Conservation (phyloP, 164 flowering plant genomes). For the Nymphaea thermarum region DNA sequence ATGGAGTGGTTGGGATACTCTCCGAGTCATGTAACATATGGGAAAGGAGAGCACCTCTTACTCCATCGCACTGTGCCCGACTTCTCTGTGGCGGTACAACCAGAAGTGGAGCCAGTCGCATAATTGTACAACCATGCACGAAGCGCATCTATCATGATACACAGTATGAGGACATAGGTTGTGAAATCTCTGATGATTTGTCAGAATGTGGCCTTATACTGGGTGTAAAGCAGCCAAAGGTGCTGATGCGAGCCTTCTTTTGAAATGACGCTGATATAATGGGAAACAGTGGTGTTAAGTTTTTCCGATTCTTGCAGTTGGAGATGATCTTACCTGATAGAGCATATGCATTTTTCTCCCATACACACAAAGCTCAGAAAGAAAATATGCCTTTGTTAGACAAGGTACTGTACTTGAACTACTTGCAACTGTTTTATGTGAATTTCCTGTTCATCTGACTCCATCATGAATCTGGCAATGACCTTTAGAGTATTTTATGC, state of each 20-base stretch:
- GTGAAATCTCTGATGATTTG: conserved; percentile 86
- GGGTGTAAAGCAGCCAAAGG: conserved; percentile 95
- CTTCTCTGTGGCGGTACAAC: conserved; percentile 55
- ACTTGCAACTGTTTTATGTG: neutral
- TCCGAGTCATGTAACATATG: conserved; percentile 71
- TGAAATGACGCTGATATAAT: neutral
- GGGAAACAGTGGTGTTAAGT: neutral
- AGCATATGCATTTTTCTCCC: conserved; percentile 94
- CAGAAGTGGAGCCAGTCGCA: conserved; percentile 48
- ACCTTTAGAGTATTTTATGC: neutral
- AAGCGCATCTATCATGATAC: conserved; percentile 89
- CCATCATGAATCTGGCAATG: too few relatives aligned
- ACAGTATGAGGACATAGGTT: conserved; percentile 89
- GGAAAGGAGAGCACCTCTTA: conserved; percentile 93
- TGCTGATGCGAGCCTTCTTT: conserved; percentile 11
- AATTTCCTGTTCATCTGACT: neutral
- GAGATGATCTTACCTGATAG: conserved; percentile 87
- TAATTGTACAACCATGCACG: conserved; percentile 89
- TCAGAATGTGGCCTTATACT: conserved; percentile 89
- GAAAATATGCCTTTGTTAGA: conserved; percentile 94
- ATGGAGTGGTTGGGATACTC: conserved; percentile 87
- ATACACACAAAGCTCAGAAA: conserved; percentile 96
- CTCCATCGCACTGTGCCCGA: conserved; percentile 90
- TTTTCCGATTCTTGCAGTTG: conserved; percentile 32
- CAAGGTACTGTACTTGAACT: conserved; percentile 32